phyloP scores from a whole-genome alignment of 768 basidiomycete genomes.

The Agaricus blazei region DNA sequence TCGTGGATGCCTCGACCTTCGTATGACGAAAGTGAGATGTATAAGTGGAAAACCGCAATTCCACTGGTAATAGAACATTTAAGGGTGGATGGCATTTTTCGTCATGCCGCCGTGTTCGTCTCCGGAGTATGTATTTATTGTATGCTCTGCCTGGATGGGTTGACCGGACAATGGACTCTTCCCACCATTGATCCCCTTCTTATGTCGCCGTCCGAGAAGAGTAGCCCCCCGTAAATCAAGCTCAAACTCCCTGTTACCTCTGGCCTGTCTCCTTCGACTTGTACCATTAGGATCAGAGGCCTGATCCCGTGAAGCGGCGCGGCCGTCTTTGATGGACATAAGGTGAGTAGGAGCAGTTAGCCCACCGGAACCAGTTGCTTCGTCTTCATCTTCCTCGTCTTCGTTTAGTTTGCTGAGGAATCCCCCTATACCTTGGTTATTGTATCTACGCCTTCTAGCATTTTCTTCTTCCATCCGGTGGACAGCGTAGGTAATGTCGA shows the following conservation, averaged over 20 bases:
- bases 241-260: conserved; percentile 50
- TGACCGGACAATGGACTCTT: conserved; percentile 12
- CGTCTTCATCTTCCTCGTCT: conserved; percentile 63
- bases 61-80: neutral
- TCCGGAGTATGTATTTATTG: conserved; percentile 7
- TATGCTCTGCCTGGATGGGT: conserved; percentile 3
- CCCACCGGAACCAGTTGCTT: neutral
- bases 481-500: conserved; percentile 98
- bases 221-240: conserved; percentile 86
- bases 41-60: neutral
- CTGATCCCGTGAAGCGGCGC: conserved; percentile 30
- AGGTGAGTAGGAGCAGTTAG: conserved; percentile 9
- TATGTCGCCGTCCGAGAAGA: conserved; percentile 69
- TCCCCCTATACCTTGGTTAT: conserved; percentile 74
- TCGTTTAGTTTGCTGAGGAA: conserved; percentile 88
- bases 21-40: no score
- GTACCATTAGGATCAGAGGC: conserved; percentile 16
- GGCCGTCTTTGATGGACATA: conserved; percentile 24
- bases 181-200: conserved; percentile 22
- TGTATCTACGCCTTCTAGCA: conserved; percentile 76
- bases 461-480: conserved; percentile 99
- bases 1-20: no score
- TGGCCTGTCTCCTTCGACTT: conserved; percentile 8
- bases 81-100: conserved; percentile 21
- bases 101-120: conserved; percentile 16